phyloP scores from a whole-genome alignment of 768 basidiomycete species.

The Nidula microcarpa region DNA sequence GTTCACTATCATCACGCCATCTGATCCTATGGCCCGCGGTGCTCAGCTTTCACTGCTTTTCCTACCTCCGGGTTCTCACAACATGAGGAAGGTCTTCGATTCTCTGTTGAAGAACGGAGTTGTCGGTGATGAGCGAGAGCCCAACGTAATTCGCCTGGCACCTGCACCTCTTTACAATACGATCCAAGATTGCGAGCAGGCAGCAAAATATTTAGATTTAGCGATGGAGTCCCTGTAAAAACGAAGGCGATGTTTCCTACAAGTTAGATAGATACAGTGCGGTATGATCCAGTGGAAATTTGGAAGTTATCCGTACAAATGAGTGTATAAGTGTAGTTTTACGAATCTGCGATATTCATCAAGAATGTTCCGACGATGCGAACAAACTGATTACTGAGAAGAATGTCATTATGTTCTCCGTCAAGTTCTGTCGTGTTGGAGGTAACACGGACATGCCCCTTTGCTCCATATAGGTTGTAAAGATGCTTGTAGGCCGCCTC shows the following conservation, averaged over 20 bases:
- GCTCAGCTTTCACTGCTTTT: conserved; percentile 88
- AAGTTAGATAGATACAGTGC: too few species aligned
- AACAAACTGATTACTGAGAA: conserved; percentile 39
- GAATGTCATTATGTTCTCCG: conserved; percentile 54
- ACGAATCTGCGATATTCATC: too few species aligned
- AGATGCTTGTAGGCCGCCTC: conserved; percentile 56
- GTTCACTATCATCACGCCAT: conserved; percentile 94
- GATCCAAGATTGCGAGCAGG: conserved; percentile 70
- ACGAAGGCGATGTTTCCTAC: background rate
- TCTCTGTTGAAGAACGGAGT: conserved; percentile 68
- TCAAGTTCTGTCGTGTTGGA: conserved; percentile 35
- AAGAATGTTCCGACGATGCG: conserved; percentile 27
- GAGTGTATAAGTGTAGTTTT: conserved; percentile 28
- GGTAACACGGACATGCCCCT: conserved; percentile 14
- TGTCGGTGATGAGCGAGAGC: conserved; percentile 87
- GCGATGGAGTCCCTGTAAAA: conserved; percentile 34
- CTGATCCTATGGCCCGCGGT: conserved; percentile 62
- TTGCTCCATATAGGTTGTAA: conserved; percentile 25
- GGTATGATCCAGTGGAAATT: too few species aligned
- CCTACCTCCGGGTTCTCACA: conserved; percentile 51
- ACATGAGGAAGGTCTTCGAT: conserved; percentile 71
- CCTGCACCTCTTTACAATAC: conserved; percentile 89
- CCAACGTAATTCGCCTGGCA: conserved; percentile 88
- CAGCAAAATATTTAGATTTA: conserved; percentile 61
- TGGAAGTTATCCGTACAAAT: background rate